Evolutionary conservation across 2,329 filamentous ascomycete genomes (phyloP).

Genomic region (Fusarium pseudograminearum): DNA sequence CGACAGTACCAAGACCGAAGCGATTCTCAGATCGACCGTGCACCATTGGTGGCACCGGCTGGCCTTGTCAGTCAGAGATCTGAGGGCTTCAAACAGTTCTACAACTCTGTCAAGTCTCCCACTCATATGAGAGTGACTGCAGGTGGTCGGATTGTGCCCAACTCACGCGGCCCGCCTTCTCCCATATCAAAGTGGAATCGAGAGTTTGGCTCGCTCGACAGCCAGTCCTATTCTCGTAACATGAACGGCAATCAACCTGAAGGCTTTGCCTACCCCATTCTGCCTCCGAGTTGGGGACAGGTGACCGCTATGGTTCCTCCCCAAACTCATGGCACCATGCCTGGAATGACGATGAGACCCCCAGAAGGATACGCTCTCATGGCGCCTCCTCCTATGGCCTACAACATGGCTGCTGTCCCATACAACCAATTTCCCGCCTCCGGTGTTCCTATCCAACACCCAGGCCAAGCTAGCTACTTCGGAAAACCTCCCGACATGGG

Average conservation of each 20-base stretch:
- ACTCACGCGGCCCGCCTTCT: conserved; percentile 66
- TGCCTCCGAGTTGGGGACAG: conserved; percentile 48
- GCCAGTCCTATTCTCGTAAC: conserved; percentile 29
- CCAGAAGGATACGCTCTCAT: conserved; percentile 54
- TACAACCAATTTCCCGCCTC: conserved; percentile 41
- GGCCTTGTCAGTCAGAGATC: conserved; percentile 67
- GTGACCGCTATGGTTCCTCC: conserved; percentile 51
- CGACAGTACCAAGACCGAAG: conserved; percentile 61
- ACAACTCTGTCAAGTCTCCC: conserved; percentile 75
- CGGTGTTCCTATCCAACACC: conserved; percentile 31
- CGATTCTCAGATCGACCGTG: conserved; percentile 57
- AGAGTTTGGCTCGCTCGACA: conserved; percentile 52
- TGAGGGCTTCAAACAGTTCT: conserved; percentile 76
- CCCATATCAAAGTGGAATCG: conserved; percentile 64
- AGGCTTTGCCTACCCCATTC: conserved; percentile 41
- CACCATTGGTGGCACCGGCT: conserved; percentile 66
- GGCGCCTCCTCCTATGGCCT: conserved; percentile 56
- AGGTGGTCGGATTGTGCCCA: conserved; percentile 75
- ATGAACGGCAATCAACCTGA: conserved; percentile 42
- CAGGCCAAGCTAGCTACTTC: conserved; percentile 38
- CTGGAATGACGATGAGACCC: conserved; percentile 49
- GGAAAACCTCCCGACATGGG: conserved; percentile 51
- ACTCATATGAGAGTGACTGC: conserved; percentile 76
- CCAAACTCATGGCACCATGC: conserved; percentile 48
- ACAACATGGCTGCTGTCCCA: conserved; percentile 49